phyloP scores from a whole-genome alignment of 2,329 filamentous ascomycete genomes.

The Colletotrichum cuscutae region DNA sequence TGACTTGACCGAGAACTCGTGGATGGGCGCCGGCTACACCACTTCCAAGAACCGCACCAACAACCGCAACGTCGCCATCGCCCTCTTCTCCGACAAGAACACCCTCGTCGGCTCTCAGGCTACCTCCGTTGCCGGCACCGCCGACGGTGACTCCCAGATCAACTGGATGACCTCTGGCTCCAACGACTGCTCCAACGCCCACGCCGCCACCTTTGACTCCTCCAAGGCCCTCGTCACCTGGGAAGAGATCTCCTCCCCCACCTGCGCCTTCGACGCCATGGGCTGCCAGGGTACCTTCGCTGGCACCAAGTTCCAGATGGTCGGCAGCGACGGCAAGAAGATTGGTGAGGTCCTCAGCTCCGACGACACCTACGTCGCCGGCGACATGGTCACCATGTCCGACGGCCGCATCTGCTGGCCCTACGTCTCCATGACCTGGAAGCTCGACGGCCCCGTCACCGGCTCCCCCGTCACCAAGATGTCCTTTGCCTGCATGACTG shows the following conservation, averaged over 20 bases:
- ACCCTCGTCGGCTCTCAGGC: conserved; percentile 65
- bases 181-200: conserved; percentile 67
- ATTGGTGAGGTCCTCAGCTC: conserved; percentile 61
- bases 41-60: conserved; percentile 61
- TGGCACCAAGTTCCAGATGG: conserved; percentile 69
- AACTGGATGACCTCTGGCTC: conserved; percentile 66
- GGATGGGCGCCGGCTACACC: conserved; percentile 68
- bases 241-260: conserved; percentile 68
- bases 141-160: conserved; percentile 66
- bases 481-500: conserved; percentile 61
- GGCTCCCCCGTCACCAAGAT: conserved; percentile 52
- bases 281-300: conserved; percentile 68
- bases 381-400: conserved; percentile 70
- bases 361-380: conserved; percentile 67
- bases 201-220: conserved; percentile 64
- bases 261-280: conserved; percentile 67
- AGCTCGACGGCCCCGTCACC: conserved; percentile 45
- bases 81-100: conserved; percentile 66
- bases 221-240: conserved; percentile 66
- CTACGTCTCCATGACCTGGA: conserved; percentile 67
- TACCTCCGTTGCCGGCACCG: conserved; percentile 61
- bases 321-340: conserved; percentile 60
- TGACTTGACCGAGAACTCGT: conserved; percentile 63
- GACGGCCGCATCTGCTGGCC: conserved; percentile 71
- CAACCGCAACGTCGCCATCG: conserved; percentile 69